Conservation (phyloP, 352 stramenopile species). For the Phytophthora constricta region DNA sequence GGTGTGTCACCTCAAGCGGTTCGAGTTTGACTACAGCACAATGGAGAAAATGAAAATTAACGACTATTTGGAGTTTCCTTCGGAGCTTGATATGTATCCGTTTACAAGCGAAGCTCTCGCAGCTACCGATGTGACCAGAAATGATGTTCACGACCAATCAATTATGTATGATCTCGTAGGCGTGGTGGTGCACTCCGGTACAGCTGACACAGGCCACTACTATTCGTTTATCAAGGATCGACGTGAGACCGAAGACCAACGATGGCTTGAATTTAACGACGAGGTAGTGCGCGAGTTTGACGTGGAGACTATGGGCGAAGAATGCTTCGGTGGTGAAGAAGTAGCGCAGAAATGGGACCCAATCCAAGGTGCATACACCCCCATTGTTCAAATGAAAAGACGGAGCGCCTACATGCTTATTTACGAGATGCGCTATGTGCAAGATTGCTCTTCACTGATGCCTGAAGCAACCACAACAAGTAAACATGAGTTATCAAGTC, state of each 20-base stretch:
- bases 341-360: slow-evolving; percentile 63
- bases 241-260: slow-evolving; percentile 14
- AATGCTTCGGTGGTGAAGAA: slow-evolving; percentile 93
- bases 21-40: slow-evolving; percentile 91
- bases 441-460: not conserved
- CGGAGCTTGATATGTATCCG: slow-evolving; percentile 90
- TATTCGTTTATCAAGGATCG: slow-evolving; percentile 94
- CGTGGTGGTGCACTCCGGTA: slow-evolving; percentile 93
- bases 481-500: slow-evolving; percentile 6
- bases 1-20: slow-evolving; percentile 87
- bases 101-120: slow-evolving; percentile 83
- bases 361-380: slow-evolving; percentile 24
- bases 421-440: slow-evolving; percentile 53
- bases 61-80: slow-evolving; percentile 83
- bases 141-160: not conserved
- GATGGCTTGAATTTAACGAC: slow-evolving; percentile 95
- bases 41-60: slow-evolving; percentile 92
- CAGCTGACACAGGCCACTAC: slow-evolving; percentile 93
- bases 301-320: slow-evolving; percentile 64
- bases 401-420: slow-evolving; percentile 84
- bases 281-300: slow-evolving; percentile 87
- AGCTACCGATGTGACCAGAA: slow-evolving; percentile 4
- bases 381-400: slow-evolving; percentile 64
- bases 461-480: not conserved
- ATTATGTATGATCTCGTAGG: slow-evolving; percentile 91